Evolutionary conservation across 305 asterid species (phyloP).

Genomic region (Solanum hybrid): DNA sequence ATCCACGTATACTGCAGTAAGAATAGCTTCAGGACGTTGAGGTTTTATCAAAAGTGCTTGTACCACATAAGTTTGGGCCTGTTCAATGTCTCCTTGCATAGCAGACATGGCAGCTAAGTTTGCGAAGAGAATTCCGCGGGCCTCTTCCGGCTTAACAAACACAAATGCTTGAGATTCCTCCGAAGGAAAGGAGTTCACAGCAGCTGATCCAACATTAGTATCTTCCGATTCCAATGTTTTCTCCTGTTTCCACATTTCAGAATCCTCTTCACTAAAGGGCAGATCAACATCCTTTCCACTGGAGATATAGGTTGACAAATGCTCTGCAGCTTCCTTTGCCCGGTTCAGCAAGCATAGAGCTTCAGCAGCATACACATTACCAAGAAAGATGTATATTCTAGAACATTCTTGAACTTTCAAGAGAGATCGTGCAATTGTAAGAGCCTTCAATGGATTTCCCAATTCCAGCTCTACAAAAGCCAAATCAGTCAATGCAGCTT

Average conservation of each 20-base stretch:
- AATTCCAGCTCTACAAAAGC: constrained; percentile 75
- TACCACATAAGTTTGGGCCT: constrained; percentile 38
- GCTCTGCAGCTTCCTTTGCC: constrained; percentile 74
- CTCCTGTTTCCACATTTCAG: constrained; percentile 52
- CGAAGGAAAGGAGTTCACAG: constrained; percentile 10
- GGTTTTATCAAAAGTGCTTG: constrained; percentile 50
- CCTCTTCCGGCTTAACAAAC: constrained; percentile 71
- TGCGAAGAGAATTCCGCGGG: constrained; percentile 58
- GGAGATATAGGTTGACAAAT: constrained; percentile 41
- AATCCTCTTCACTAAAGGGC: constrained; percentile 66
- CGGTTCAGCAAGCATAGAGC: constrained; percentile 72
- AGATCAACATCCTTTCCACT: constrained; percentile 35
- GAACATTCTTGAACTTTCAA: constrained; percentile 49
- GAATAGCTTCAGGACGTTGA: constrained; percentile 39
- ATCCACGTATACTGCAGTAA: constrained; percentile 72
- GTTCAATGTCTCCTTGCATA: constrained; percentile 51
- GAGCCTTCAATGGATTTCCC: constrained; percentile 68
- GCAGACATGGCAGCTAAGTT: constrained; percentile 65
- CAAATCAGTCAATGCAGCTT: constrained; percentile 72
- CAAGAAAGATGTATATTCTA: constrained; percentile 50
- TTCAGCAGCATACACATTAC: constrained; percentile 72
- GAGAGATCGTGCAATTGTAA: constrained; percentile 50
- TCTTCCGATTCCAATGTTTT: constrained; percentile 57
- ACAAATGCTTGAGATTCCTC: constrained; percentile 33
- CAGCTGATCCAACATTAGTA: constrained; percentile 26